A percentile compares a stretch with the other conserved stretches of the same genome.
Evolutionary conservation across 345 rosid species (phyloP).

Genomic region (Dimocarpus longan): DNA sequence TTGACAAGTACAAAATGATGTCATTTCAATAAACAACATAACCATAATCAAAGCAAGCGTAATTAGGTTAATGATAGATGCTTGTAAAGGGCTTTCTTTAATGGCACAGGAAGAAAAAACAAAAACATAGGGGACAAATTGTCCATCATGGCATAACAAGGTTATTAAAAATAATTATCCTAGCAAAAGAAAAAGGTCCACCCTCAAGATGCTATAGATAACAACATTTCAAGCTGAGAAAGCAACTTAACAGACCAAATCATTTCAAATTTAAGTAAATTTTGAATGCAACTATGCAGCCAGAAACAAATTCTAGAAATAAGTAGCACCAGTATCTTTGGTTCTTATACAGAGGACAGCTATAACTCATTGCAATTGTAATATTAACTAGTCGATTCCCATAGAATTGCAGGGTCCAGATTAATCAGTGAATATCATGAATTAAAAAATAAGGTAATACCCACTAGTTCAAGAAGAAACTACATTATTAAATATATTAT

Average conservation of each 20-base stretch:
- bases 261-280: background rate
- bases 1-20: slow-evolving; percentile 5
- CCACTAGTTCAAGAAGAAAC: background rate
- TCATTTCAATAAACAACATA: background rate
- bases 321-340: background rate
- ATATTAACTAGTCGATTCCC: background rate
- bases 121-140: background rate
- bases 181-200: background rate
- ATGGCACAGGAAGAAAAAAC: background rate
- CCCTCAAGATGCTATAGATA: background rate
- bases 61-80: background rate
- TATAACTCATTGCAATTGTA: background rate
- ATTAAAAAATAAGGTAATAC: background rate
- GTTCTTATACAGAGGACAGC: background rate
- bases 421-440: too few species aligned
- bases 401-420: background rate
- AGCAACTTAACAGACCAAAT: background rate
- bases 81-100: background rate
- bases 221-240: background rate
- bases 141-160: background rate
- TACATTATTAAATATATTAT: too few species aligned
- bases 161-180: background rate
- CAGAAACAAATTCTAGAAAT: background rate
- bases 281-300: background rate
- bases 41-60: slow-evolving; percentile 6